phyloP scores from a whole-genome alignment of 306 rosid species.

The cucumber (Cucumis sativus) region DNA sequence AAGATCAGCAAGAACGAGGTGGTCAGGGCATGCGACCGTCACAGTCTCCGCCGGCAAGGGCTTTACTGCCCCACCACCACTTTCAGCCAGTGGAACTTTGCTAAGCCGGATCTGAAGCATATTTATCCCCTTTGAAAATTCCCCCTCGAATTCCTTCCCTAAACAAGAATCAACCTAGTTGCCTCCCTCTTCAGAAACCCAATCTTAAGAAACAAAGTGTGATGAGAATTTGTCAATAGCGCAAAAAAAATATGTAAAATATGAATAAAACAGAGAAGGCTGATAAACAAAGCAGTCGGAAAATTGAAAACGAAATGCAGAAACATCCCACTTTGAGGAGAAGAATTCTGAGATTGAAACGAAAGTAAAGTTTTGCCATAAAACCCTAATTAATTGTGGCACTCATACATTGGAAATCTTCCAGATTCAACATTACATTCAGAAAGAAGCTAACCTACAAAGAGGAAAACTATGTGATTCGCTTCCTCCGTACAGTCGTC shows the following conservation, averaged over 20 bases:
- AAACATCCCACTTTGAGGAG: background rate
- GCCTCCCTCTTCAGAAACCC: background rate
- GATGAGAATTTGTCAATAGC: background rate
- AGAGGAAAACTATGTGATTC: background rate
- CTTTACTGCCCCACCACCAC: constrained; percentile 46
- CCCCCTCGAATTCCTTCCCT: background rate
- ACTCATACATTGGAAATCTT: background rate
- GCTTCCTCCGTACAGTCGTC: background rate
- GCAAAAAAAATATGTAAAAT: background rate
- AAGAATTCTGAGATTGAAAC: background rate
- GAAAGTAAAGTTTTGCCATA: background rate
- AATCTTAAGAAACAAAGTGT: background rate
- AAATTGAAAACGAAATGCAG: background rate
- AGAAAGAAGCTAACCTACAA: background rate
- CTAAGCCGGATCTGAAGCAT: constrained; percentile 98
- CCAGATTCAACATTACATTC: background rate
- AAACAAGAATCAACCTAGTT: background rate
- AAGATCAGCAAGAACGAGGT: constrained; percentile 90
- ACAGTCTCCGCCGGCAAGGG: constrained; percentile 53
- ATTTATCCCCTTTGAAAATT: background rate
- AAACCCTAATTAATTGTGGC: background rate
- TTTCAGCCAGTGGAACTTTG: constrained; percentile 47
- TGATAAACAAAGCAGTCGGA: background rate
- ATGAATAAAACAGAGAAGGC: background rate
- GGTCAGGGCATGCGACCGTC: constrained; percentile 97